Base-by-base conservation (phyloP, 2,329 filamentous ascomycete species). In the Plectosphaerella sp. region DNA sequence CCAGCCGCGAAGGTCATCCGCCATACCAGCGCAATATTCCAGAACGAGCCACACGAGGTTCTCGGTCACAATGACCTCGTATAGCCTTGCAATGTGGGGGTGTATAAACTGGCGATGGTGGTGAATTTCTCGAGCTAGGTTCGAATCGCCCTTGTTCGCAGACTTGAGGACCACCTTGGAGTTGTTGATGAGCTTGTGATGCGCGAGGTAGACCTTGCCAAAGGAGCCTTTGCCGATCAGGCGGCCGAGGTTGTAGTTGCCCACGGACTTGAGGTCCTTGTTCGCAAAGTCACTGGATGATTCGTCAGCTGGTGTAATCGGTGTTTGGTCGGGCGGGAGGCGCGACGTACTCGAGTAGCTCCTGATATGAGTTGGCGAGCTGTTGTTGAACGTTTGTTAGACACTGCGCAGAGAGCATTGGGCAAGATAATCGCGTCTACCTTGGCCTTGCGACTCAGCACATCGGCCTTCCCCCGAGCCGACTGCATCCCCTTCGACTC, bases 131-230 rank as follows among this genome's bases (percentile, higher is more conserved):
- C 94, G 88, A 15, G 93, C 93, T 47, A 99, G 86, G 67, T 99
- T 99, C 51, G 90, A 84, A 70, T 99, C 94, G 66, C 92, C 88
- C 70, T 96, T 97, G 67, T 94, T 93, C 57, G 94, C 94, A 55
- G 92, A 97, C 73, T 99, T 99, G 72, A 99, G 89, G 36, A 99
- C 94, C 62, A 99, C 94, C 84, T 97, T 97, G 67, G 92, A 96
- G 64, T 92, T 93, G 84, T 97, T 97, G 64, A 91, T 97, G 70
- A 99, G 90, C 71, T 97, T 97, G 72, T 99, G 94, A 45, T 87
- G 85, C 53, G 93, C 94, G 54, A 99, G 80, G 70, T 99, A 99
- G 64, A 99, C 94, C 73, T 97, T 97, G 63, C 94, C 94, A 72
- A 99, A 99, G 58, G 92, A 97, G 53, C 94, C 94, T 68, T 97